Conservation (phyloP, 345 rosid genomes). For the Brassica incana region DNA sequence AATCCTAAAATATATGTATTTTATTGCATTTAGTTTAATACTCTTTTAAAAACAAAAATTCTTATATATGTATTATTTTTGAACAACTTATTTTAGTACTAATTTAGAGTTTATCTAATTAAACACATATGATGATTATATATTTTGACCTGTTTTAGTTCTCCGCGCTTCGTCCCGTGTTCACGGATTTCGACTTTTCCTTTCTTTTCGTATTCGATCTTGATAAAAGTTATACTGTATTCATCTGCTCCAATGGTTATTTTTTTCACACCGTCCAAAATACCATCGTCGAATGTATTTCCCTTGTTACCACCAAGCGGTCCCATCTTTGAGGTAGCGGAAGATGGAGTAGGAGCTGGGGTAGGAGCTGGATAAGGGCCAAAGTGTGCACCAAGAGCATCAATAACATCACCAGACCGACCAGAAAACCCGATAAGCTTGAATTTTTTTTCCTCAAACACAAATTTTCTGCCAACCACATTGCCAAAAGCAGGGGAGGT, state of each 20-base stretch:
- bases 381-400: slow-evolving; percentile 29
- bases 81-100: too few species aligned
- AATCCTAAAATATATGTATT: too few species aligned
- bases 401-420: slow-evolving; percentile 18
- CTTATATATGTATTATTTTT: too few species aligned
- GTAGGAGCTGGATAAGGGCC: background rate
- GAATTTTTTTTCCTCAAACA: slow-evolving; percentile 9
- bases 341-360: background rate
- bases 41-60: too few species aligned
- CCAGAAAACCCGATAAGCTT: slow-evolving; percentile 37
- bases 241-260: slow-evolving; percentile 2
- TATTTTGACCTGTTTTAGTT: slow-evolving; percentile 10
- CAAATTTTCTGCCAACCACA: slow-evolving; percentile 30
- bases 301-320: slow-evolving; percentile 30
- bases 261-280: slow-evolving; percentile 28
- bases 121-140: background rate
- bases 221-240: slow-evolving; percentile 17
- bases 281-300: slow-evolving; percentile 27
- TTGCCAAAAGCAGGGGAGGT: slow-evolving; percentile 25
- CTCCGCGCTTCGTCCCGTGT: slow-evolving; percentile 11
- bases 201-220: slow-evolving; percentile 27
- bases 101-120: too few species aligned
- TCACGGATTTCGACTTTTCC: slow-evolving; percentile 21
- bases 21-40: too few species aligned
- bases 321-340: background rate